A percentile compares a stretch with the other conserved stretches of the same genome.
Conservation (phyloP, 1,139 yeast species). For the Candida frijolesensis region DNA sequence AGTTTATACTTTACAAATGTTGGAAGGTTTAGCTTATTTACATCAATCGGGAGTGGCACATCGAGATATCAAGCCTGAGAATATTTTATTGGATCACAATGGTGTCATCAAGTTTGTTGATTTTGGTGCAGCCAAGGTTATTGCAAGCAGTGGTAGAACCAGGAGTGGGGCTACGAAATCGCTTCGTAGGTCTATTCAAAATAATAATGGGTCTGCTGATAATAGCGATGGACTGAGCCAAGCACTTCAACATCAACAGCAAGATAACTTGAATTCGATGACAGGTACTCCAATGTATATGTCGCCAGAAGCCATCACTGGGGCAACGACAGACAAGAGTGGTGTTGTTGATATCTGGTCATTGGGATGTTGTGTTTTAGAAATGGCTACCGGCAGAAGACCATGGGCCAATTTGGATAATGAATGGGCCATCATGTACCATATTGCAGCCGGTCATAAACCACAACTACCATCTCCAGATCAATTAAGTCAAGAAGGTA, state of each 20-base stretch:
- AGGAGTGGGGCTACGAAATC: conserved; percentile 20
- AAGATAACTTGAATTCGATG: conserved; percentile 51
- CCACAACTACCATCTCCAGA: conserved; percentile 84
- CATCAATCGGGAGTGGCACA: conserved; percentile 97
- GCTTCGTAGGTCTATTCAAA: conserved; percentile 12
- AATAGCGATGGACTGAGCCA: not conserved
- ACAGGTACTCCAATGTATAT: conserved; percentile 99
- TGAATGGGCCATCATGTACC: conserved; percentile 98
- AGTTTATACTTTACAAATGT: conserved; percentile 86
- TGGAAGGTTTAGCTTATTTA: conserved; percentile 92
- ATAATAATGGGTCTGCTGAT: conserved; percentile 3
- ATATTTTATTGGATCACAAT: conserved; percentile 83
- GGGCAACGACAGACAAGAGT: conserved; percentile 62
- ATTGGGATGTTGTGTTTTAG: conserved; percentile 76
- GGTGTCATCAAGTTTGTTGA: conserved; percentile 95
- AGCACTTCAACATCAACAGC: conserved; percentile 10
- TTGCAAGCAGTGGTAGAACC: conserved; percentile 68
- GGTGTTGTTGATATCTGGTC: conserved; percentile 88
- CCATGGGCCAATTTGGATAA: conserved; percentile 94
- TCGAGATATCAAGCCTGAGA: conserved; percentile 95
- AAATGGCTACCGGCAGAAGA: conserved; percentile 81
- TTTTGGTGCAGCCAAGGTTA: conserved; percentile 96
- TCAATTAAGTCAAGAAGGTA: conserved; percentile 77
- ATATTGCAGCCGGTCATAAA: conserved; percentile 92
- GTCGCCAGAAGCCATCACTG: conserved; percentile 97